Conservation (phyloP, 139 green algal species). For the Auxenochlorella protothecoides region DNA sequence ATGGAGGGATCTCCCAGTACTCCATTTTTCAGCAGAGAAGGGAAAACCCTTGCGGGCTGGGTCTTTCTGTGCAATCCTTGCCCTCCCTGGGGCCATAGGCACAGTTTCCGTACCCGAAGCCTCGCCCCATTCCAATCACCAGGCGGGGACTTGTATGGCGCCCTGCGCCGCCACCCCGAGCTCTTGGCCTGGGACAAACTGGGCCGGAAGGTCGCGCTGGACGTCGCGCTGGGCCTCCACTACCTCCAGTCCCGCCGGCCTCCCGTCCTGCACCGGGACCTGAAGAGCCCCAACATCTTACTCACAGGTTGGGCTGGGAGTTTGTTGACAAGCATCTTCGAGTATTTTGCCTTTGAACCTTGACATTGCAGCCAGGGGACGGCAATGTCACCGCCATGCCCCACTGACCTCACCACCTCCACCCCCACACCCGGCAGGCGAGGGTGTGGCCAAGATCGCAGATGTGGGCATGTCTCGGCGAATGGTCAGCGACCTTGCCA, state of each 20-base stretch:
- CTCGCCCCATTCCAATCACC: neutral
- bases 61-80: too few species aligned
- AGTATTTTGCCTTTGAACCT: too few species aligned
- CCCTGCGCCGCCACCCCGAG: conserved; percentile 49
- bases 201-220: conserved; percentile 49
- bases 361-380: too few species aligned
- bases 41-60: too few species aligned
- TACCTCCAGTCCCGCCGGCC: conserved; percentile 68
- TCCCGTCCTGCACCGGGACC: conserved; percentile 65
- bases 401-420: too few species aligned
- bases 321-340: too few species aligned
- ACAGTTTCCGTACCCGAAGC: neutral
- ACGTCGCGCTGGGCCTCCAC: conserved; percentile 65
- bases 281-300: conserved; percentile 75
- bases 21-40: too few species aligned
- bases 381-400: too few species aligned
- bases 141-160: conserved; percentile 60
- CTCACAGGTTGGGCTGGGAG: conserved; percentile 23
- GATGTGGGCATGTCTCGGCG: conserved; percentile 64
- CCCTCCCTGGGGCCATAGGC: neutral
- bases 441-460: conserved; percentile 61
- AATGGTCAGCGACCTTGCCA: conserved; percentile 76
- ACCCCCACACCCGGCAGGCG: conserved; percentile 19
- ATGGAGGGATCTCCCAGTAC: too few species aligned
- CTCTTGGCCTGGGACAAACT: conserved; percentile 50